A percentile compares a stretch with the other conserved stretches of the same genome.
Conservation (phyloP, 148 eudicot species). For the Euryodendron excelsum region DNA sequence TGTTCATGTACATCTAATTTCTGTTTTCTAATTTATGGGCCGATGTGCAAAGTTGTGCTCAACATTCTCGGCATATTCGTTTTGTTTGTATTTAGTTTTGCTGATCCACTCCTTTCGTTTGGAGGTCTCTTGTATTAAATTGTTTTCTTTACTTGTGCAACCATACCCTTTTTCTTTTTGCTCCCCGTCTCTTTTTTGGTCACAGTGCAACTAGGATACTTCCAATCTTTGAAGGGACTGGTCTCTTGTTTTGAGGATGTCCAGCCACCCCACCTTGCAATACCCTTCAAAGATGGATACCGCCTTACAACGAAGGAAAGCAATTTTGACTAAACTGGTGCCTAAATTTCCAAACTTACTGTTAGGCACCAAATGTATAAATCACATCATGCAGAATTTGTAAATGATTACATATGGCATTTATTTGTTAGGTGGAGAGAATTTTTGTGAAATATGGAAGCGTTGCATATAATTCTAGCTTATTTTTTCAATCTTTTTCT, state of each 20-base stretch:
- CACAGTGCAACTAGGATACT: background rate
- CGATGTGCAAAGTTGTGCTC: background rate
- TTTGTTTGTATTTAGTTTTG: background rate
- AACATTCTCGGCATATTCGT: background rate
- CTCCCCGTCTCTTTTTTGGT: background rate
- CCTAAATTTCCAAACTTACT: background rate
- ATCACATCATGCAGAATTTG: background rate
- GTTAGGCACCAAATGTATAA: background rate
- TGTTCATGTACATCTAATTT: background rate
- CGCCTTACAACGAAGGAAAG: background rate
- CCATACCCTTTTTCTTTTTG: too few species aligned
- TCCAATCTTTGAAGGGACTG: background rate
- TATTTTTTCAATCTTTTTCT: slow-evolving; percentile 3
- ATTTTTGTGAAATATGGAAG: background rate
- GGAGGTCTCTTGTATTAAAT: background rate
- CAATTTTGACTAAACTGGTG: background rate
- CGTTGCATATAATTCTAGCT: background rate
- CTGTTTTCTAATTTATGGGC: background rate
- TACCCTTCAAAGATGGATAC: background rate
- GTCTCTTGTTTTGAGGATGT: background rate
- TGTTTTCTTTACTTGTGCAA: background rate
- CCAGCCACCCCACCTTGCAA: background rate
- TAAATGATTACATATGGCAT: background rate
- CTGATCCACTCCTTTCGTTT: background rate
- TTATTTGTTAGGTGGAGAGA: background rate